These are phyloP conservation scores for Dendrocalamus latiflorus DNA, from an alignment of 202 grass and related monocot genomes.

Conservation along the genomic window DNA sequence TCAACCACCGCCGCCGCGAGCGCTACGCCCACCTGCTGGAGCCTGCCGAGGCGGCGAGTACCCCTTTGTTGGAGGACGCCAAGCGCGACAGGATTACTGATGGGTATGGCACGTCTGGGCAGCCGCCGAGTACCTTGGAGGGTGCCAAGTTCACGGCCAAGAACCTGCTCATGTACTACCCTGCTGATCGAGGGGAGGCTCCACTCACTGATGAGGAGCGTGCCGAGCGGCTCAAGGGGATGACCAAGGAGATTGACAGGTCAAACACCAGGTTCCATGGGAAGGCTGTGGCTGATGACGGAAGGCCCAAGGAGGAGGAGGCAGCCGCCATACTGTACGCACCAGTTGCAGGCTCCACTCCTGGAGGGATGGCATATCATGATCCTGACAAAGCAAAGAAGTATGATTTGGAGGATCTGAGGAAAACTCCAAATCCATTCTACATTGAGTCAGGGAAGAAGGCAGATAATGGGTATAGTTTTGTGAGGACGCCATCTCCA, in stretches of 20 bases:
- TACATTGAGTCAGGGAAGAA: constrained; percentile 69
- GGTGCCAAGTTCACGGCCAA: constrained; percentile 71
- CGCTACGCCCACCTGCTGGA: constrained; percentile 77
- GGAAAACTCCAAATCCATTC: constrained; percentile 80
- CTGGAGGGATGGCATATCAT: constrained; percentile 44
- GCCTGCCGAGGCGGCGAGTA: not conserved
- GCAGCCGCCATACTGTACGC: constrained; percentile 56
- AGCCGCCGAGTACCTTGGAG: constrained; percentile 57
- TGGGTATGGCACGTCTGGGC: constrained; percentile 79
- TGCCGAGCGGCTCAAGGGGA: constrained; percentile 56
- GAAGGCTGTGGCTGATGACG: constrained; percentile 36
- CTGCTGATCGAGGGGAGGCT: constrained; percentile 51
- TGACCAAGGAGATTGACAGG: constrained; percentile 73
- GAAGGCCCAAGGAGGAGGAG: constrained; percentile 48
- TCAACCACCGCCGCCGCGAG: constrained; percentile 67
- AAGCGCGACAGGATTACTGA: constrained; percentile 79
- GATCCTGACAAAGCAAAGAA: constrained; percentile 64
- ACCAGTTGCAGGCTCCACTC: constrained; percentile 56
- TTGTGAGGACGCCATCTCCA: constrained; percentile 78
- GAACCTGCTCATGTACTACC: constrained; percentile 88
- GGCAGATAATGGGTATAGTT: constrained; percentile 63
- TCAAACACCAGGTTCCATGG: constrained; percentile 69
- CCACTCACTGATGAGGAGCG: constrained; percentile 68
- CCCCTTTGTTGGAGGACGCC: constrained; percentile 38
- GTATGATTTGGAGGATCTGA: constrained; percentile 87